These are phyloP conservation scores for Delitschia confertaspora DNA, from an alignment of 495 filamentous ascomycete genomes.

Conservation along the genomic window DNA sequence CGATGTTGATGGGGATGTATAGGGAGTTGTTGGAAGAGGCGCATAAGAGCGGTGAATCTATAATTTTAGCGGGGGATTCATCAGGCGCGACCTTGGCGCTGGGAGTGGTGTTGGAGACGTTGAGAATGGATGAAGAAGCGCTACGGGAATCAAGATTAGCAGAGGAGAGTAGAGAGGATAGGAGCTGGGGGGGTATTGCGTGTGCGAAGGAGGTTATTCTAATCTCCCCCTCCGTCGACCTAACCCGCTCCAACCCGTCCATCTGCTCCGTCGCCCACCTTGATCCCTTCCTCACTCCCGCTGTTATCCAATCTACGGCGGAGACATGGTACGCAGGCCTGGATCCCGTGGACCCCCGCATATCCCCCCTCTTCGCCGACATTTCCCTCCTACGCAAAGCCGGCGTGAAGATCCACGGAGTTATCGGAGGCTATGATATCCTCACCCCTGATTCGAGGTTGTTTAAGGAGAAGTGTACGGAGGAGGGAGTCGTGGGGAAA, in stretches of 20 bases:
- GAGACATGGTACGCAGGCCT: slow-evolving; percentile 31
- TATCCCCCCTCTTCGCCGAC: slow-evolving; percentile 34
- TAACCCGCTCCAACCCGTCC: slow-evolving; percentile 34
- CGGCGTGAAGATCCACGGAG: slow-evolving; percentile 34
- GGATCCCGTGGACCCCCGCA: slow-evolving; percentile 24
- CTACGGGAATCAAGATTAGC: too few relatives aligned
- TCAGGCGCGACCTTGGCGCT: slow-evolving; percentile 34
- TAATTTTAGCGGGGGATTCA: slow-evolving; percentile 31
- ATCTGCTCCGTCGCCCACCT: slow-evolving; percentile 28
- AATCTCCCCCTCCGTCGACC: slow-evolving; percentile 36
- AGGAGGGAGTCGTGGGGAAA: slow-evolving; percentile 32
- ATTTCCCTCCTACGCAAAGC: slow-evolving; percentile 21
- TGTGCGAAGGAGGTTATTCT: slow-evolving; percentile 33
- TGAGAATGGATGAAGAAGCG: slow-evolving; percentile 14
- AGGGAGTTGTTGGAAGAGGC: slow-evolving; percentile 17
- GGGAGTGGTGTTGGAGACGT: slow-evolving; percentile 29
- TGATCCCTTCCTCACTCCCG: slow-evolving; percentile 35
- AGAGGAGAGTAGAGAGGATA: slow-evolving; percentile 1
- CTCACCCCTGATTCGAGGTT: slow-evolving; percentile 34
- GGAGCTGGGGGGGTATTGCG: too few relatives aligned
- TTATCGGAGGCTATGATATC: slow-evolving; percentile 35
- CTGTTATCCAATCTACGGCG: slow-evolving; percentile 31
- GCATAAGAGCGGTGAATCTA: slow-evolving; percentile 17
- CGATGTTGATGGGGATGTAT: slow-evolving; percentile 26
- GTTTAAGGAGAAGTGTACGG: slow-evolving; percentile 31